Percentiles rank a stretch among this genome's conserved stretches.
These are phyloP conservation scores for Trichoderma citrinoviride DNA, from an alignment of 2,329 filamentous ascomycete genomes.

Conservation along the genomic window DNA sequence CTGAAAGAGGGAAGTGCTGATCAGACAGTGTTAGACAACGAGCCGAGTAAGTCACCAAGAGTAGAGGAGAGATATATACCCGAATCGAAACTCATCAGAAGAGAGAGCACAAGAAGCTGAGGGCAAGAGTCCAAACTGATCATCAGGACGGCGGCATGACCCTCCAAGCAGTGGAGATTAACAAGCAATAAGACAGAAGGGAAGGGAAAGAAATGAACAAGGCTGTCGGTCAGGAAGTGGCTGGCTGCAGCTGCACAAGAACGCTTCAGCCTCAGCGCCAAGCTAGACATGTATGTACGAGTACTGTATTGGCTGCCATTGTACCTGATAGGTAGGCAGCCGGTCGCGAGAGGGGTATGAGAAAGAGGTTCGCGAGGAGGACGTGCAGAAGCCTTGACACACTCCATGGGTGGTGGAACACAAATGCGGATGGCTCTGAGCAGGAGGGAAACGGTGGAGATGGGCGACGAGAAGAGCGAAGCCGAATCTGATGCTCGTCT, in stretches of 20 bases:
- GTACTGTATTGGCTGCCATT: not conserved
- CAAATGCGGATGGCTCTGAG: too few species aligned
- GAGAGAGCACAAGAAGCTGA: not conserved
- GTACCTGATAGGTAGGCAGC: slow-evolving; percentile 1
- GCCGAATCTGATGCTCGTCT: not conserved
- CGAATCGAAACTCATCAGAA: not conserved
- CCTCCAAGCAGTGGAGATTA: not conserved
- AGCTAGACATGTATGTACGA: not conserved
- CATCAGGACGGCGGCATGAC: not conserved
- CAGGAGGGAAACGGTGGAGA: not conserved
- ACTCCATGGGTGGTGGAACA: not conserved
- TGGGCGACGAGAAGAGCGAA: not conserved
- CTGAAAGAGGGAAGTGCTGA: not conserved
- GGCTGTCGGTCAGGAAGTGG: slow-evolving; percentile 12
- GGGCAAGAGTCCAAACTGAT: not conserved
- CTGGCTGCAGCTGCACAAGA: slow-evolving; percentile 17
- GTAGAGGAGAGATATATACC: not conserved
- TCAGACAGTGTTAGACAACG: not conserved
- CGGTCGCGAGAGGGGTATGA: not conserved
- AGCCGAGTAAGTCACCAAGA: not conserved
- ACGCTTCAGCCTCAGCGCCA: slow-evolving; percentile 18
- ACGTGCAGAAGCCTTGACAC: not conserved
- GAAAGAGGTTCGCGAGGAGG: not conserved
- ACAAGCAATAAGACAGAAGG: not conserved
- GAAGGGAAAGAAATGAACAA: not conserved